Evolutionary conservation across 495 filamentous ascomycete species (phyloP).

Genomic region (Achaetomiella virescens): DNA sequence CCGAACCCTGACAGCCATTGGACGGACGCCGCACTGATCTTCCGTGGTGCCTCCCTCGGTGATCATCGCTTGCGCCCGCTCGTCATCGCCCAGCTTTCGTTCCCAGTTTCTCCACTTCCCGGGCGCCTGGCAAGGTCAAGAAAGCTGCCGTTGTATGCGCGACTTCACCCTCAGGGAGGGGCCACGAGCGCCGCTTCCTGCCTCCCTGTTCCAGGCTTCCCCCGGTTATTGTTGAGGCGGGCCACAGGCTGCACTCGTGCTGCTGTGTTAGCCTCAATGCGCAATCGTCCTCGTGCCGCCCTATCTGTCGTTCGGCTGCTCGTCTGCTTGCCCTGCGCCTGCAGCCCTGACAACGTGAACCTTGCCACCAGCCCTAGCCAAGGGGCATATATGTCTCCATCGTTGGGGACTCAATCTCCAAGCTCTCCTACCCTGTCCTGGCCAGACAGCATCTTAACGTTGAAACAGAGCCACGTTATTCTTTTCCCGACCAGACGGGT

Average conservation of each 20-base stretch:
- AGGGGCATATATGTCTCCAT: constrained; percentile 28
- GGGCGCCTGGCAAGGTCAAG: constrained; percentile 20
- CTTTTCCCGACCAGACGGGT: neutral
- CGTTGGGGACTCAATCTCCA: constrained; percentile 15
- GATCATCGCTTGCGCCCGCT: constrained; percentile 11
- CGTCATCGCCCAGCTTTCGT: constrained; percentile 22
- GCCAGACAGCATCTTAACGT: constrained; percentile 9
- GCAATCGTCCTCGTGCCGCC: constrained; percentile 10
- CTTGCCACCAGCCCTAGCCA: constrained; percentile 24
- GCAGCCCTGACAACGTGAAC: constrained; percentile 23
- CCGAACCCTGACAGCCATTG: neutral
- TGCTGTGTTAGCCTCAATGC: neutral
- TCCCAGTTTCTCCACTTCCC: constrained; percentile 15
- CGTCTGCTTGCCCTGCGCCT: constrained; percentile 1
- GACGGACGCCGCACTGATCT: constrained; percentile 6
- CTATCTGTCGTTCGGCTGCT: constrained; percentile 3
- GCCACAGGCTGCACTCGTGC: neutral
- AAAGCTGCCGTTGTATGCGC: constrained; percentile 25
- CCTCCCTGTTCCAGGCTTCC: constrained; percentile 11
- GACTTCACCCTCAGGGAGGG: constrained; percentile 10
- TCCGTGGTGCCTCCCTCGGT: neutral
- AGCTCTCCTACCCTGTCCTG: constrained; percentile 8
- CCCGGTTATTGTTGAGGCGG: constrained; percentile 12
- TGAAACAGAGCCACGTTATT: constrained; percentile 13
- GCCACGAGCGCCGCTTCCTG: constrained; percentile 7